A percentile compares a stretch with the other conserved stretches of the same genome.
Evolutionary conservation across 331 rosid genomes (phyloP).

Genomic region (Rosa hybrid): DNA sequence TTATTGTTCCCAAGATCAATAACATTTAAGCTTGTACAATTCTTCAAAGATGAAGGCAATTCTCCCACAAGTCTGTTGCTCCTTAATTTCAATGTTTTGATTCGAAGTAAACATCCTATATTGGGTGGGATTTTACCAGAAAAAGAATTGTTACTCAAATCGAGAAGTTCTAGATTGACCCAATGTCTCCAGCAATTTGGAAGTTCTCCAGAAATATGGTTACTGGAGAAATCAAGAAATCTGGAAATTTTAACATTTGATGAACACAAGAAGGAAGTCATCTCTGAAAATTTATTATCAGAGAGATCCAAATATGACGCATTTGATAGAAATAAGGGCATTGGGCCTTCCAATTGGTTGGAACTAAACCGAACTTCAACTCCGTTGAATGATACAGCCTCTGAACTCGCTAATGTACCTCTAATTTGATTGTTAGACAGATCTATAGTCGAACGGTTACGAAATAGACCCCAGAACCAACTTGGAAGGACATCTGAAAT

Average conservation of each 20-base stretch:
- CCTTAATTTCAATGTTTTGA: neutral
- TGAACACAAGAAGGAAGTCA: conserved; percentile 5
- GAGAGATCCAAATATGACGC: neutral
- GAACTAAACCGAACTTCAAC: neutral
- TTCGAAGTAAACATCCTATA: neutral
- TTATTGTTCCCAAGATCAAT: conserved; percentile 13
- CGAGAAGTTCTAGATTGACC: neutral
- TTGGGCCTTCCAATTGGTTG: neutral
- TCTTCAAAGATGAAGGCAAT: neutral
- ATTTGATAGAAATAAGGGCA: neutral
- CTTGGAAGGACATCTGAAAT: conserved; percentile 4
- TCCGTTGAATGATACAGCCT: neutral
- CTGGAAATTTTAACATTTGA: rapidly evolving
- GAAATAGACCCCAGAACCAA: neutral
- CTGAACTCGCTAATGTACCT: neutral
- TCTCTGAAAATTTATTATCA: neutral
- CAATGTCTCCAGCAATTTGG: conserved; percentile 28
- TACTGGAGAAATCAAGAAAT: neutral
- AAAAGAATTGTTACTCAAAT: neutral
- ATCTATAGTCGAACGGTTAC: neutral
- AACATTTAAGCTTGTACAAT: neutral
- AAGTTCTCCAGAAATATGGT: conserved; percentile 7
- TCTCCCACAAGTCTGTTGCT: neutral
- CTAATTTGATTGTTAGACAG: neutral
- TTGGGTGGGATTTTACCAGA: conserved; percentile 19